Base-by-base conservation (phyloP, 345 rosid species). In the Corchorus olitorius region DNA sequence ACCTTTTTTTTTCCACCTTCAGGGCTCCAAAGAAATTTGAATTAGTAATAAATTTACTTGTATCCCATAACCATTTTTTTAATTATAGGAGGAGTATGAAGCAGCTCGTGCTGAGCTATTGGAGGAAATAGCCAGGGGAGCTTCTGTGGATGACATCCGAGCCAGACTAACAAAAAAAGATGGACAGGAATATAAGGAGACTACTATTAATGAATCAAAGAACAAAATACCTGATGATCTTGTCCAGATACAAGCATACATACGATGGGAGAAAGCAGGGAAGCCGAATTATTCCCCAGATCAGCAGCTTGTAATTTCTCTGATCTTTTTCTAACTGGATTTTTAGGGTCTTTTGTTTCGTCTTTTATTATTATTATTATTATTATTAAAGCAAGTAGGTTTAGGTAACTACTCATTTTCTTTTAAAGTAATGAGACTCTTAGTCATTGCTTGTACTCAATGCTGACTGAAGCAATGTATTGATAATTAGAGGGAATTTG, bases 101-200 rank as follows among this genome's bases (percentile, higher is more conserved):
- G 97, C 91, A 53, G 99, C 97, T 76, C 93, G 97, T n/a, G 65
- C 45, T 68, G 99, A 97, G 90, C 88, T 97, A 60, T 79, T 80
- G 85, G 92, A 91, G 84, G 95, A 92, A 89, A 79, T 92, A 78
- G 88, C 89, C 75, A 81, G 86, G 75, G 99, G 99, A 72, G 83
- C 86, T 84, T 89, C 97, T 48, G 67, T 91, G 37, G 93, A 88
- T 62, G 94, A 89, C 80, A 84, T 97, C 72, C 95, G 93, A 74
- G 83, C 86, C 77, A 92, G 77, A 76, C 80, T 96, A 76, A 73
- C 85, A 65, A 86, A 87, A 73, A 91, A 82, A 87, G 82, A 80
- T 77, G 79, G 67, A 58, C 82, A 72, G 60, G 87, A 89, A 83
- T 64, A 68, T n/a, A 83, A 82, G 81, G 88, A 72, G 77, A 75